Base-by-base conservation (phyloP, 345 rosid species). In the Iberis pinnata region DNA sequence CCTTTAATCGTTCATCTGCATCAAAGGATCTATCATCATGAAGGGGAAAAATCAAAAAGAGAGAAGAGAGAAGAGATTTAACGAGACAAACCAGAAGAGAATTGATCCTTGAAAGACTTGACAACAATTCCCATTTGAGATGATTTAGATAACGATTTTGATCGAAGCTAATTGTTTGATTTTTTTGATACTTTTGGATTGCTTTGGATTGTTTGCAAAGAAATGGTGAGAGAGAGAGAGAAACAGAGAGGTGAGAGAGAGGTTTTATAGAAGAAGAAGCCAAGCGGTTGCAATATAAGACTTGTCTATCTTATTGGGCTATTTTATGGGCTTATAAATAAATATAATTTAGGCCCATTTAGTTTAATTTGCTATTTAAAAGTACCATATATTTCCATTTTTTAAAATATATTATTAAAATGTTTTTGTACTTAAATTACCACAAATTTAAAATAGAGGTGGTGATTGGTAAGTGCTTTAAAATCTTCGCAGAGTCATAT, bases 1-100 rank as follows among this genome's bases (percentile, higher is more conserved):
- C 94, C n/a, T 76, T 74, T 12, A 78, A 32, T 42, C 89, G 48
- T 43, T 82, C 76, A 13, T 78, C 94, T 85, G 24, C 66, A 44
- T 3, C 11, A 2, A 8, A 18, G 18, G 7, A 58, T 16, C 56
- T 43, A 20, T 12, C n/a, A n/a, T n/a, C n/a, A n/a, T n/a, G 25
- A 22, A 22, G 25, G 14, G 50, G n/a, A 37, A 36, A 19, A 25
- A 35, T 10, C 7, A 20, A 7, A 44, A 5, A 20, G 44, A 8
- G 1, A n/a, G 13, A 12, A 15, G 32, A 62, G 22, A 56, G 6
- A 29, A 7, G n/a, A n/a, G n/a, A n/a, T n/a, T n/a, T n/a, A 15
- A 13, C 3, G 2, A 12, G 9, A 52, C 61, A 16, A 59, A 66
- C 71, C 71, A 47, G 56, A 19, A 0, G 71, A 60, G 66, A 67